Conservation (phyloP, 2,329 filamentous ascomycete genomes). For the Hymenoscyphus infarciens region DNA sequence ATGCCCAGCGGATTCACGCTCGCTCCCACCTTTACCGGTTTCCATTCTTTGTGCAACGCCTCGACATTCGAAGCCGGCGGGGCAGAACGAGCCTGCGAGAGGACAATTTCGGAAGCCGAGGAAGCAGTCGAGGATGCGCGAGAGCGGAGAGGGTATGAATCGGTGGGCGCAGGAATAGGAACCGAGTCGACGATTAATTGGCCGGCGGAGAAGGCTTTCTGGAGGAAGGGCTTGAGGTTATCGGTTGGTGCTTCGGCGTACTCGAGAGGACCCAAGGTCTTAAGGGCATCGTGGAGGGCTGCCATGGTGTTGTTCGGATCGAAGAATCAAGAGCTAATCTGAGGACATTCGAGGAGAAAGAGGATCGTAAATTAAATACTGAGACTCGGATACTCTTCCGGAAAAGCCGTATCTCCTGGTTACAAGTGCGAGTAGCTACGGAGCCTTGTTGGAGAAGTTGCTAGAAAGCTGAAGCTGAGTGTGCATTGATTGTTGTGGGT, state of each 20-base stretch:
- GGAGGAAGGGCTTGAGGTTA: conserved; percentile 51
- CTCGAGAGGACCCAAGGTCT: conserved; percentile 52
- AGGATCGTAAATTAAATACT: neutral
- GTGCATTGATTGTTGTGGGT: neutral
- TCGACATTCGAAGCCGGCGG: conserved; percentile 46
- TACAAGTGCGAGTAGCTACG: neutral
- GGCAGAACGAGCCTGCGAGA: conserved; percentile 46
- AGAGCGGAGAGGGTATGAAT: conserved; percentile 49
- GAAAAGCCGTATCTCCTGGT: neutral
- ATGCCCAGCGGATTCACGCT: conserved; percentile 75
- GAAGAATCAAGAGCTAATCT: neutral
- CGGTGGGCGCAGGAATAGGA: conserved; percentile 51
- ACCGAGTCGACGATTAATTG: conserved; percentile 75
- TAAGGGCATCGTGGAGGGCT: conserved; percentile 56
- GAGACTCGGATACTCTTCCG: neutral
- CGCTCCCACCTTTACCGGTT: conserved; percentile 69
- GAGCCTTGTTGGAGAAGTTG: neutral
- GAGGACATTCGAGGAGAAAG: neutral
- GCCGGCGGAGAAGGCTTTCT: conserved; percentile 60
- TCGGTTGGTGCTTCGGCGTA: conserved; percentile 47
- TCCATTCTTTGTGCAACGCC: conserved; percentile 74
- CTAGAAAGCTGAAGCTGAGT: neutral
- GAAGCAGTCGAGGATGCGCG: conserved; percentile 49
- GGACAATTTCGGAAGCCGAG: conserved; percentile 49
- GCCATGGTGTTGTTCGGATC: conserved; percentile 42